Conservation (phyloP, 139 green algal species). For the Trebouxia sp. region DNA sequence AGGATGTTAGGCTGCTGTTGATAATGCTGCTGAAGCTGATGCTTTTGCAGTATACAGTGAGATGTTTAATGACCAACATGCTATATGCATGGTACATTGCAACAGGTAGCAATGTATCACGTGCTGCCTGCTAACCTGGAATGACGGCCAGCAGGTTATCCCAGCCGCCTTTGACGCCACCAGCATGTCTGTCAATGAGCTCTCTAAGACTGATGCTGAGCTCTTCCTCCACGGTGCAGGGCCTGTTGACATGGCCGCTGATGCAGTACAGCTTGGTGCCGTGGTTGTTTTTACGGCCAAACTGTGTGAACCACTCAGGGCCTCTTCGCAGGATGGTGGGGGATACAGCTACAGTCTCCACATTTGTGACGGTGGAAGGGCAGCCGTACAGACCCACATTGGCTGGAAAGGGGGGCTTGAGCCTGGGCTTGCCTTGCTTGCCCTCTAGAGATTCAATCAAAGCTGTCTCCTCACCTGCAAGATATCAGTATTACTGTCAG, state of each 20-base stretch:
- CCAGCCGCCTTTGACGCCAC: conserved; percentile 95
- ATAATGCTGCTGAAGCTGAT: no score
- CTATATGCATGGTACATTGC: no score
- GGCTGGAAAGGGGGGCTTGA: conserved; percentile 98
- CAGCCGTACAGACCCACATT: conserved; percentile 97
- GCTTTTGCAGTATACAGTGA: no score
- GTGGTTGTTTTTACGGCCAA: conserved; percentile 96
- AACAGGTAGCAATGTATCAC: no score
- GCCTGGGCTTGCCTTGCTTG: conserved; percentile 93
- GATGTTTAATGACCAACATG: no score
- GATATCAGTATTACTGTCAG: no score
- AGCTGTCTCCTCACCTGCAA: conserved; percentile 93
- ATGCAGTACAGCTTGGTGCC: conserved; percentile 99
- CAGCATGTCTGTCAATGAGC: conserved; percentile 95
- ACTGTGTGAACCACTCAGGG: conserved; percentile 92
- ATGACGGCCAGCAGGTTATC: conserved; percentile 99
- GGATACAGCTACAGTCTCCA: conserved; percentile 95
- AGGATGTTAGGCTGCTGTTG: no score
- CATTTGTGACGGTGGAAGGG: conserved; percentile 97
- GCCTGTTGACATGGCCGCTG: conserved; percentile 97
- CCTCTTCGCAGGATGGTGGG: conserved; percentile 97
- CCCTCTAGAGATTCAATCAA: conserved; percentile 97
- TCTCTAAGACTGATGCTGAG: conserved; percentile 95
- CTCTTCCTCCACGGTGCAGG: conserved; percentile 99
- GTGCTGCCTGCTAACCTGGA: conserved; percentile 49